Evolutionary conservation across 257 asterid species (phyloP), one percentile per base, ranked within the genome.

Genomic region (Gentiana dahurica): DNA sequence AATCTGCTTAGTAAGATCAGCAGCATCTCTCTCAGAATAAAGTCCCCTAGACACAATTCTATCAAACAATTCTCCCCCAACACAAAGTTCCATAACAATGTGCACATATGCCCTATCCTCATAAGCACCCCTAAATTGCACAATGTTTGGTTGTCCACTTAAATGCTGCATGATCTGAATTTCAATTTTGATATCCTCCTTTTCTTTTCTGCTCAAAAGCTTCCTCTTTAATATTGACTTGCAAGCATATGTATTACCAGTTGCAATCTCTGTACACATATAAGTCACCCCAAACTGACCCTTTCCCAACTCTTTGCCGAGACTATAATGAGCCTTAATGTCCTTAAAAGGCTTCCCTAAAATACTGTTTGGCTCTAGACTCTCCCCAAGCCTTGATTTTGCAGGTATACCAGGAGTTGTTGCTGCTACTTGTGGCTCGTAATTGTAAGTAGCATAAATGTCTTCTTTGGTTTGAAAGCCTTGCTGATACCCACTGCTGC

Each of bases 281-380:
- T 75, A 83, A 51, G 92, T 86, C 1, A 86, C 90, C 50, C 95
- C 95, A 69, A 83, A 86, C 32, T 86, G 95, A 49, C 95, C 95
- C 75, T 84, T 74, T 4, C 95, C 95, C 69, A 86, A 63, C 66
- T 83, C 95, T 55, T 62, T 77, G 2, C 90, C 90, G 24, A 83
- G 65, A 37, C 64, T 54, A 71, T 83, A 86, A 48, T 62, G 72
- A 32, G 75, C 72, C 66, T 76, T 81, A 48, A 83, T 79, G 34
- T 86, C 87, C 65, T 79, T 88, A 38, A 79, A 73, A 8, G 90
- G 86, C 73, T 77, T 83, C 12, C 85, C 81, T 54, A 86, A 33
- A 36, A 83, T 79, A 63, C 77, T 70, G 50, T 73, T 76, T 58
- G 79, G 76, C 73, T 80, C 92, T 43, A 70, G 36, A 59, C 64